Base-by-base conservation (phyloP, 106 monocot genomes). In the Acanthochlamys bracteata region DNA sequence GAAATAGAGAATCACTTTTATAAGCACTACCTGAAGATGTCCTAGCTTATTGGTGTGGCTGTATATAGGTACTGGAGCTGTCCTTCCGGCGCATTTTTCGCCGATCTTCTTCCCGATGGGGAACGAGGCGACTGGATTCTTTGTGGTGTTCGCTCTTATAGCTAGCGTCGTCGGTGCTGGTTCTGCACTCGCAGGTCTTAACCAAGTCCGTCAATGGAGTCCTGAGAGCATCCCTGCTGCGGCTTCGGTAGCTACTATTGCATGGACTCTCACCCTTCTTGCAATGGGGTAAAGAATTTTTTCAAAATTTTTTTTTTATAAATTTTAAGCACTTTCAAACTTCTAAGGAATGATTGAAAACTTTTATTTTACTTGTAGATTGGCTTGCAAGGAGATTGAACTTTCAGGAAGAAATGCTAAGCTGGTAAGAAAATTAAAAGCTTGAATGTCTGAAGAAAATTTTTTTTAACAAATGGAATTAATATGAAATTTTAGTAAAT, bases 231-330 rank as follows among this genome's bases (percentile, higher is more conserved):
- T 53, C 3, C 42, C 68, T 10, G 55, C 57, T 7, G 57, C 55
- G 15, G 57, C 21, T 3, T 68, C 68, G 0, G 39, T 55, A 2
- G 68, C 41, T 41, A 14, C 55, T 14, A 42, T 57, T 21, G 68
- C 68, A 3, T 68, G 68, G 68, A 40, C 24, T 23, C 68, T 68
- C 19, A 68, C 68, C 57, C 68, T 68, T 6, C 68, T 68, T 57
- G 55, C 57, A 20, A 57, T 57, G 57, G 57, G 68, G 68, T 68
- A 15, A 68, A n/a, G n/a, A n/a, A n/a, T n/a, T n/a, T n/a, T n/a
- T n/a, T n/a, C n/a, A n/a, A n/a, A n/a, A n/a, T n/a, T n/a, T n/a
- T n/a, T n/a, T n/a, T n/a, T n/a, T n/a, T n/a, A n/a, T n/a, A n/a
- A n/a, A n/a, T n/a, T n/a, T n/a, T 19, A 51, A 19, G 17, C 9